phyloP scores from a whole-genome alignment of 164 flowering plant species.

The Protea cynaroides region DNA sequence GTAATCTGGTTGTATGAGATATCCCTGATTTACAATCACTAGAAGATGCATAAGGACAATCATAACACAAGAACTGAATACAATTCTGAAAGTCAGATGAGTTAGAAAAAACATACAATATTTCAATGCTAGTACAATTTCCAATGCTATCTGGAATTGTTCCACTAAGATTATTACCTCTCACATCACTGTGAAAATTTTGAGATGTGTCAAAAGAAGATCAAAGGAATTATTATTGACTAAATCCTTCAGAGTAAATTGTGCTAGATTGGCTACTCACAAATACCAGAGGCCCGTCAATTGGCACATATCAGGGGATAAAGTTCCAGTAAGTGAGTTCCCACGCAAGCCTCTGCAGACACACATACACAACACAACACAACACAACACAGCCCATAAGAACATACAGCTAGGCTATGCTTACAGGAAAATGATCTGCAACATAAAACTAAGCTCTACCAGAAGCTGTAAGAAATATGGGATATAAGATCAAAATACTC shows the following conservation, averaged over 20 bases:
- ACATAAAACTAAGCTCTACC: no score
- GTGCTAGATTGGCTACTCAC: constrained; percentile 36
- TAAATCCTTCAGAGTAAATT: no score
- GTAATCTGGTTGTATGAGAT: constrained; percentile 84
- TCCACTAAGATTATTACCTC: constrained; percentile 85
- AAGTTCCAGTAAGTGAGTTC: constrained; percentile 62
- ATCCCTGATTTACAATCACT: constrained; percentile 42
- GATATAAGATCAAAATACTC: constrained; percentile 15
- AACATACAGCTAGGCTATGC: background rate
- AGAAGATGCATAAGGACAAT: background rate
- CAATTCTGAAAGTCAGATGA: background rate
- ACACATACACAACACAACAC: no score
- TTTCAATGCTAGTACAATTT: constrained; percentile 91
- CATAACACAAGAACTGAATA: background rate
- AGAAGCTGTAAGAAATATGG: background rate
- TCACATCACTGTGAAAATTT: constrained; percentile 56
- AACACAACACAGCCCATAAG: background rate
- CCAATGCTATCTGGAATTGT: constrained; percentile 83
- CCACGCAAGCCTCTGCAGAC: constrained; percentile 67
- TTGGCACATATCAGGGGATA: constrained; percentile 94
- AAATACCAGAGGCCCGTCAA: constrained; percentile 92
- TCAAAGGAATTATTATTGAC: no score
- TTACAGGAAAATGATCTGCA: no score
- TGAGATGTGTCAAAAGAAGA: background rate
- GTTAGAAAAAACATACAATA: constrained; percentile 44